These are phyloP conservation scores for Pseudogymnoascus sp. DNA, from an alignment of 2,329 filamentous ascomycete species.

Conservation along the genomic window DNA sequence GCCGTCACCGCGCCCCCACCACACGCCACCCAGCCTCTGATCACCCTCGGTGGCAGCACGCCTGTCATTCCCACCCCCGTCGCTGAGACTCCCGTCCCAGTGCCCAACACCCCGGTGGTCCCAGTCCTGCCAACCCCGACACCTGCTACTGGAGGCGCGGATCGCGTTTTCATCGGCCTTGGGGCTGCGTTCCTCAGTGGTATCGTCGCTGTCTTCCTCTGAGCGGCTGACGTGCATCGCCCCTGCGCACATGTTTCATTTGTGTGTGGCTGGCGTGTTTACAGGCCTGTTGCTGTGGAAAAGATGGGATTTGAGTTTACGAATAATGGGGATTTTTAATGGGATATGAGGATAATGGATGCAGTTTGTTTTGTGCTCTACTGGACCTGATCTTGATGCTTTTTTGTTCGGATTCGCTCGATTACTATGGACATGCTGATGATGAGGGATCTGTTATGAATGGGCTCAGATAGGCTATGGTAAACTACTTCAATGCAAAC, in stretches of 20 bases:
- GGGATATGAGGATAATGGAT: background rate
- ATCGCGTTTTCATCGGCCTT: background rate
- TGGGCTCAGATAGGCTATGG: background rate
- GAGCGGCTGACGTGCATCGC: background rate
- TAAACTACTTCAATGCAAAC: background rate
- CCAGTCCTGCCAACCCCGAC: background rate
- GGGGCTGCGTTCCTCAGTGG: background rate
- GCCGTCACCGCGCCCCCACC: slow-evolving; percentile 15
- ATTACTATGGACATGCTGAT: background rate
- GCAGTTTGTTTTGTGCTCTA: background rate
- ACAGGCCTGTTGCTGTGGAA: background rate
- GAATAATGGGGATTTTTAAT: background rate
- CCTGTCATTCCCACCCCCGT: background rate
- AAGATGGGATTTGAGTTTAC: background rate
- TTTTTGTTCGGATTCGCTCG: background rate
- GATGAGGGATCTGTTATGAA: background rate
- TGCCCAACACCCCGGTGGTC: background rate
- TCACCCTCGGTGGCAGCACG: background rate
- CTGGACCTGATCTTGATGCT: background rate
- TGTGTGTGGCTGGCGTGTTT: background rate
- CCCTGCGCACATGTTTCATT: background rate
- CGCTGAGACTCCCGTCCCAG: background rate
- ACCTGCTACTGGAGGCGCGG: background rate
- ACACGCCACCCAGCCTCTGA: background rate
- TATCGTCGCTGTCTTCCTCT: background rate